These are phyloP conservation scores for Xylaria longipes DNA, from an alignment of 495 filamentous ascomycete genomes.

Conservation along the genomic window DNA sequence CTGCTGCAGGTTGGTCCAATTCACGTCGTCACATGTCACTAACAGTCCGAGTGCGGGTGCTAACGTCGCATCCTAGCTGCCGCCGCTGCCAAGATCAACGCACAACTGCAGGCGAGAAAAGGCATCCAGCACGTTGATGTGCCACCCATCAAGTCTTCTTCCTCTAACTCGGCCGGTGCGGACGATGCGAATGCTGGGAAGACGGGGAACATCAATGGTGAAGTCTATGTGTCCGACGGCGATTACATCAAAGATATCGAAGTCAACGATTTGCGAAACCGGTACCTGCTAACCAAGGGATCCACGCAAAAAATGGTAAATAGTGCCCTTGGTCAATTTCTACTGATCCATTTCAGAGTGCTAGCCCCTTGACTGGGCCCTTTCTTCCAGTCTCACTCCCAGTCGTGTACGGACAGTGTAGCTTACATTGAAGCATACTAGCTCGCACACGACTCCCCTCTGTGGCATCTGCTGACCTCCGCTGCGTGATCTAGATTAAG, in stretches of 20 bases:
- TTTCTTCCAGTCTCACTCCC: conserved; percentile 47
- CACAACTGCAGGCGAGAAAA: conserved; percentile 88
- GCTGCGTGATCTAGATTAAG: conserved; percentile 98
- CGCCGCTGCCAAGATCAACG: conserved; percentile 93
- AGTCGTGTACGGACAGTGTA: conserved; percentile 69
- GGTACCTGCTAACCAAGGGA: conserved; percentile 97
- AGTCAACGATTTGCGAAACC: conserved; percentile 96
- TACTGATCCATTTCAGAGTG: conserved; percentile 80
- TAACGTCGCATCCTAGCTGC: conserved; percentile 65
- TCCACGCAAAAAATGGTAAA: conserved; percentile 99
- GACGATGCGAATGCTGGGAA: conserved; percentile 41
- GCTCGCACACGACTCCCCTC: conserved; percentile 72
- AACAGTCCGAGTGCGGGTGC: conserved; percentile 5
- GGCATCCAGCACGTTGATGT: conserved; percentile 94
- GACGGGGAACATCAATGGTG: conserved; percentile 70
- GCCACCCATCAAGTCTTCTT: conserved; percentile 74
- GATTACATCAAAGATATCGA: conserved; percentile 99
- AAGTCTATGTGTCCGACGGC: conserved; percentile 92
- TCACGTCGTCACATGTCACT: background rate
- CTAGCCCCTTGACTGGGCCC: conserved; percentile 46
- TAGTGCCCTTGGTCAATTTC: conserved; percentile 67
- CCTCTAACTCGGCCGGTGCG: conserved; percentile 35
- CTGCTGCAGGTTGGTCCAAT: conserved; percentile 74
- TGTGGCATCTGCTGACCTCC: conserved; percentile 97
- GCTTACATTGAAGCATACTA: conserved; percentile 84